A percentile compares a stretch with the other conserved stretches of the same genome.
These are phyloP conservation scores for Cladophialophora exuberans DNA, from an alignment of 2,329 filamentous ascomycete genomes.

Conservation along the genomic window DNA sequence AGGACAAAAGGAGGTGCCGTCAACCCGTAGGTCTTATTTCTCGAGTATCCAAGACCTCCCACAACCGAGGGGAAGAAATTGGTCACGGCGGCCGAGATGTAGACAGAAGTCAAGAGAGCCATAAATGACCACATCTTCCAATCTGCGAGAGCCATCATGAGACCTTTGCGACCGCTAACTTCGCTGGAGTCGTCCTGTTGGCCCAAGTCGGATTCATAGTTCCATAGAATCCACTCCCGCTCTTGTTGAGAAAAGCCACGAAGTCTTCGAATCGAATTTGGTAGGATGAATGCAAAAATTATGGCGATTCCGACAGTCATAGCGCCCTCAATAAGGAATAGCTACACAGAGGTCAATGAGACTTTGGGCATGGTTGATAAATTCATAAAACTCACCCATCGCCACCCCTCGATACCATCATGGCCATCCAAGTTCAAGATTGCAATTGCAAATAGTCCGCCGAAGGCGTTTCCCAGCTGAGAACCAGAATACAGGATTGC, in stretches of 20 bases:
- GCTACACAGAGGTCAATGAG: conserved; percentile 50
- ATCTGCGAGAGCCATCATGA: conserved; percentile 40
- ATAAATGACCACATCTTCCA: conserved; percentile 44
- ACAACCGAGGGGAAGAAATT: conserved; percentile 76
- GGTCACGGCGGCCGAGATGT: conserved; percentile 60
- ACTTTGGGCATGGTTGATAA: background rate
- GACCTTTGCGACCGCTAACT: conserved; percentile 36
- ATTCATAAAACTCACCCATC: conserved; percentile 52
- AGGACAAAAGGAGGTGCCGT: conserved; percentile 27
- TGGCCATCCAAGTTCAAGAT: conserved; percentile 62
- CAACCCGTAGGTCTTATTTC: conserved; percentile 38
- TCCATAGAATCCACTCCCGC: conserved; percentile 53
- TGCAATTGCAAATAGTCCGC: conserved; percentile 61
- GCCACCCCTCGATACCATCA: conserved; percentile 60
- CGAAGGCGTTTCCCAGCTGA: conserved; percentile 65
- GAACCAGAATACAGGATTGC: conserved; percentile 60
- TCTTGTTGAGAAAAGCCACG: conserved; percentile 64
- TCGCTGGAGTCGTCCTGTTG: conserved; percentile 34
- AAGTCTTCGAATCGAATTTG: conserved; percentile 67
- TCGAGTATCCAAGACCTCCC: conserved; percentile 66
- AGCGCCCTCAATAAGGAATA: conserved; percentile 72
- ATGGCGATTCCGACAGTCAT: conserved; percentile 66
- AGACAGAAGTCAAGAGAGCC: conserved; percentile 36
- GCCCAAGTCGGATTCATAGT: conserved; percentile 25
- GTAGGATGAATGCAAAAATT: conserved; percentile 62